A percentile compares a stretch with the other conserved stretches of the same genome.
Conservation (phyloP, 1,284 basidiomycete genomes). For the Cryptococcus wingfieldii region DNA sequence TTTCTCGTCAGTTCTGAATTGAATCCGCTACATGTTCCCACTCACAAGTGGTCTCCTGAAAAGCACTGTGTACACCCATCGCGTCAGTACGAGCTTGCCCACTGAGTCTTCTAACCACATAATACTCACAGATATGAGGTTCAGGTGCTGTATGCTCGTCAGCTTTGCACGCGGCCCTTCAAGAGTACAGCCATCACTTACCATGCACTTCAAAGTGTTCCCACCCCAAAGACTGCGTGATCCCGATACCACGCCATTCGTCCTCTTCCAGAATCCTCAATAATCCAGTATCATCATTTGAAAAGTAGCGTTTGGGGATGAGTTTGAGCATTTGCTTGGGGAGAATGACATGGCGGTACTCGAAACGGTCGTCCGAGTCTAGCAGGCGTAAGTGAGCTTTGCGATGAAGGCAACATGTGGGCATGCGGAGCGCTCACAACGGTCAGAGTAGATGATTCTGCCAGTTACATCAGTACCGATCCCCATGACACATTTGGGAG, state of each 20-base stretch:
- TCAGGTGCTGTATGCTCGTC: slow-evolving; percentile 32
- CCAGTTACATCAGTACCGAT: neutral
- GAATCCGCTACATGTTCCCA: neutral
- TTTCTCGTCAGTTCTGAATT: no score
- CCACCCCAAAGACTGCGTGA: slow-evolving; percentile 94
- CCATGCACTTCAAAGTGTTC: slow-evolving; percentile 96
- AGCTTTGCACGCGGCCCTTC: neutral
- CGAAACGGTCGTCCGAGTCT: slow-evolving; percentile 54
- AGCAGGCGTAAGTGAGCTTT: slow-evolving; percentile 2
- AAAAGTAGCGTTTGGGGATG: slow-evolving; percentile 71
- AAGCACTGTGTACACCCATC: slow-evolving; percentile 39
- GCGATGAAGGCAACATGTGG: neutral
- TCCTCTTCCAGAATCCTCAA: slow-evolving; percentile 76
- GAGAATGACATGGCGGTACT: slow-evolving; percentile 85
- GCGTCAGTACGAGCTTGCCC: neutral
- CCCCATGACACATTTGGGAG: neutral
- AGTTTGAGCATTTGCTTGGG: slow-evolving; percentile 83
- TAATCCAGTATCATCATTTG: slow-evolving; percentile 66
- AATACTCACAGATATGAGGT: slow-evolving; percentile 40
- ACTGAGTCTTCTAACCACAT: neutral
- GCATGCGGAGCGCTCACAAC: slow-evolving; percentile 30
- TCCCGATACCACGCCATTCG: slow-evolving; percentile 94
- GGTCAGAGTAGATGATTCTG: slow-evolving; percentile 48
- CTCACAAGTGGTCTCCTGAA: slow-evolving; percentile 52
- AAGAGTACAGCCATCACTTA: slow-evolving; percentile 48